These are phyloP conservation scores for Cladobotryum protrusum DNA, from an alignment of 2,329 filamentous ascomycete genomes.

Conservation along the genomic window DNA sequence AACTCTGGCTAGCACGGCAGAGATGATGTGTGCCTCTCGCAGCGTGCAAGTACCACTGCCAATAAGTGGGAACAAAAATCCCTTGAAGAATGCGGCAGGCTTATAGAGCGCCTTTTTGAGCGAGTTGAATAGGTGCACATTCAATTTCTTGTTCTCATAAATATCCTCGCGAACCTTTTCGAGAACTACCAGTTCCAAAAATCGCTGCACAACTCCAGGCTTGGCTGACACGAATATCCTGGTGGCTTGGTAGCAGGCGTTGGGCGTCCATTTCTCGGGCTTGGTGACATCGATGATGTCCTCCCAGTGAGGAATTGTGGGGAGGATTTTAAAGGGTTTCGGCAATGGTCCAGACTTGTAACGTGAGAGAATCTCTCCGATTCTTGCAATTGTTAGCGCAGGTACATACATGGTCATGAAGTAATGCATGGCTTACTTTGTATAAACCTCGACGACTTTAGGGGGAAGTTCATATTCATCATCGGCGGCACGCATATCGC, in stretches of 20 bases:
- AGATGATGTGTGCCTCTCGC: slow-evolving; percentile 86
- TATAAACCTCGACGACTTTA: slow-evolving; percentile 91
- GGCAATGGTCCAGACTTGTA: slow-evolving; percentile 96
- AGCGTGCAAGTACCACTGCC: slow-evolving; percentile 82
- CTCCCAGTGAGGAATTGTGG: slow-evolving; percentile 85
- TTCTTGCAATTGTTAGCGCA: slow-evolving; percentile 37
- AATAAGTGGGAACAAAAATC: slow-evolving; percentile 85
- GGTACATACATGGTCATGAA: too few relatives aligned
- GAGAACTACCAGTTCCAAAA: slow-evolving; percentile 79
- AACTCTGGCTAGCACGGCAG: slow-evolving; percentile 75
- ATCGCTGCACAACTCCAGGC: slow-evolving; percentile 72
- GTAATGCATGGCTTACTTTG: slow-evolving; percentile 53
- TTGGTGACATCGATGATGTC: slow-evolving; percentile 79
- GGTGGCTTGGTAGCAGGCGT: slow-evolving; percentile 80
- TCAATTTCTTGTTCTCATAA: slow-evolving; percentile 87
- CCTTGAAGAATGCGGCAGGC: slow-evolving; percentile 94
- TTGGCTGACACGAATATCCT: slow-evolving; percentile 86
- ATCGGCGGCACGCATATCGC: slow-evolving; percentile 51
- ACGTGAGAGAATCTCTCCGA: slow-evolving; percentile 80
- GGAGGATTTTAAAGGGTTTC: slow-evolving; percentile 96
- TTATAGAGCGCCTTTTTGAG: slow-evolving; percentile 92
- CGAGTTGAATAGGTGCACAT: slow-evolving; percentile 88
- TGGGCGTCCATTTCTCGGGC: slow-evolving; percentile 67
- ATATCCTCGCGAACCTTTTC: slow-evolving; percentile 93
- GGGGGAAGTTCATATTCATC: slow-evolving; percentile 82